Conservation (phyloP, 1,139 yeast species). For the Zygoascus sp. region DNA sequence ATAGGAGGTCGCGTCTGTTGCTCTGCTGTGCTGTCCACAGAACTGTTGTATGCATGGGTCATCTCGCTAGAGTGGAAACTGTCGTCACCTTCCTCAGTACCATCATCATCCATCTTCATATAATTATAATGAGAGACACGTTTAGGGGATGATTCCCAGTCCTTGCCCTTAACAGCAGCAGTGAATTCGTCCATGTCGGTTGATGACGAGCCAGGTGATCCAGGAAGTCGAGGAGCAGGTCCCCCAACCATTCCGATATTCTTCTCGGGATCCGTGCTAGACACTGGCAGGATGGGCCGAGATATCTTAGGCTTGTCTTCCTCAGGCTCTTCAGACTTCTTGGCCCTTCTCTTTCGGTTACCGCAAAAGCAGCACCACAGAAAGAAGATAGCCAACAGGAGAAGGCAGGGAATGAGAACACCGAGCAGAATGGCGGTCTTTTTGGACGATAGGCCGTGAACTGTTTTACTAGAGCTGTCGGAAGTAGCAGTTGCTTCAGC, state of each 20-base stretch:
- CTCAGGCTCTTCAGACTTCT: conserved; percentile 25
- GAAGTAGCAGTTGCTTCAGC: conserved; percentile 18
- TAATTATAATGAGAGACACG: conserved; percentile 35
- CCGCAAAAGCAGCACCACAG: conserved; percentile 58
- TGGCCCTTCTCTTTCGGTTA: conserved; percentile 34
- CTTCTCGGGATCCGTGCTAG: conserved; percentile 29
- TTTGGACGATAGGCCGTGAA: conserved; percentile 34
- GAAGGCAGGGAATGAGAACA: conserved; percentile 67
- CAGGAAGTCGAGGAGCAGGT: neutral
- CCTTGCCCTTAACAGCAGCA: conserved; percentile 7
- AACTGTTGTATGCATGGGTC: conserved; percentile 34
- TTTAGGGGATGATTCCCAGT: conserved; percentile 36
- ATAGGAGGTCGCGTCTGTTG: neutral
- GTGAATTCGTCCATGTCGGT: conserved; percentile 10
- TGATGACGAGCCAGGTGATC: conserved; percentile 2
- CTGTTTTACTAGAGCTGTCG: conserved; percentile 31
- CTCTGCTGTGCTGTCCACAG: neutral
- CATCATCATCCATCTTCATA: conserved; percentile 33
- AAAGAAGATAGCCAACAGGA: conserved; percentile 45
- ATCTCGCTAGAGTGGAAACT: conserved; percentile 34
- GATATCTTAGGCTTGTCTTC: conserved; percentile 30
- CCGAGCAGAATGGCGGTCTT: conserved; percentile 82
- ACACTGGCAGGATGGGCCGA: conserved; percentile 26
- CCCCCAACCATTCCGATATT: conserved; percentile 11
- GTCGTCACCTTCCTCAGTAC: conserved; percentile 18